Conservation (phyloP, 495 filamentous ascomycete genomes). For the Penicillium antarcticum region DNA sequence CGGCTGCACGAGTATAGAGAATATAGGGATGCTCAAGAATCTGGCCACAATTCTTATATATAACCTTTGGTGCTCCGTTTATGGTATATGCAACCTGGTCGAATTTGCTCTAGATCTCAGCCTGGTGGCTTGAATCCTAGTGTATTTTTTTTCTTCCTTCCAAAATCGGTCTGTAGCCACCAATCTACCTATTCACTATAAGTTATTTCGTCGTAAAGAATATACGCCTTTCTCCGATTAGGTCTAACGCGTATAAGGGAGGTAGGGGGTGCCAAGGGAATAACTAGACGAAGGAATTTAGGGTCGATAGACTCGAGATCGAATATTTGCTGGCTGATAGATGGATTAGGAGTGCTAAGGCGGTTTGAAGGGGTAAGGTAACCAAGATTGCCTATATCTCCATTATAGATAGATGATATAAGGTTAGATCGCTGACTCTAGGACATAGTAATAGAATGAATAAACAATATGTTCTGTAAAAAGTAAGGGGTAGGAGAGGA, state of each 20-base stretch:
- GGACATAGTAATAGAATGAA: slow-evolving; percentile 7
- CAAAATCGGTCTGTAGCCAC: slow-evolving; percentile 8
- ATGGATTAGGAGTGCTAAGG: background rate
- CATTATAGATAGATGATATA: slow-evolving; percentile 6
- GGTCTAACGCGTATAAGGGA: slow-evolving; percentile 1
- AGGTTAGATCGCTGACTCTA: slow-evolving; percentile 9
- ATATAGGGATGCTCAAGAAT: slow-evolving; percentile 6
- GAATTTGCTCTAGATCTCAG: background rate
- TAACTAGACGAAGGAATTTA: too few relatives aligned
- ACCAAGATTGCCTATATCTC: slow-evolving; percentile 3
- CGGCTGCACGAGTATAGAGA: too few relatives aligned
- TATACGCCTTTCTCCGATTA: background rate
- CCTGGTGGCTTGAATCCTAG: background rate
- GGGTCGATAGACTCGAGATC: too few relatives aligned
- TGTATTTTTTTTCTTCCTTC: slow-evolving; percentile 1
- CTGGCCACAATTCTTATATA: background rate
- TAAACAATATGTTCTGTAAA: too few relatives aligned
- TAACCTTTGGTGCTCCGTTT: slow-evolving; percentile 5
- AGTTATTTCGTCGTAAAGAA: slow-evolving; percentile 4
- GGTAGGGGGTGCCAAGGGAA: slow-evolving; percentile 2
- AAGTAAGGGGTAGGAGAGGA: too few relatives aligned
- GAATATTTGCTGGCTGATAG: slow-evolving; percentile 4
- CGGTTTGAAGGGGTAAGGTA: background rate
- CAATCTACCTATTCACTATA: slow-evolving; percentile 9
- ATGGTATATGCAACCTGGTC: slow-evolving; percentile 2